These are phyloP conservation scores for Ogataea chonburiensis DNA, from an alignment of 805 yeast species.

Conservation along the genomic window DNA sequence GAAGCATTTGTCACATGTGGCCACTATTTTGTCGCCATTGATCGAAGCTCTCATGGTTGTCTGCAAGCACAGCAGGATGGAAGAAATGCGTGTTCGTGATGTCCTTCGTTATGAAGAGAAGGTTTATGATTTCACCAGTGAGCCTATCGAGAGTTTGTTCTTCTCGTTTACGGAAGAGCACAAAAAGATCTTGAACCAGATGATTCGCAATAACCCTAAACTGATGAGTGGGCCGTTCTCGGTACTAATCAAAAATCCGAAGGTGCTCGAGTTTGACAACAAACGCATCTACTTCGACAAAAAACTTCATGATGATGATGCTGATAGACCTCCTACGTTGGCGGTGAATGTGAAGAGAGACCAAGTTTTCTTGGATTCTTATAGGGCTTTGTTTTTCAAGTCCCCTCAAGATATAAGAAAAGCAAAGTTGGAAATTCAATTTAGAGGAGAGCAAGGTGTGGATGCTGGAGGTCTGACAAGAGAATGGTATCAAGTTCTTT, in stretches of 20 bases:
- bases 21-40: slow-evolving; percentile 78
- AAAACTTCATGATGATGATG: slow-evolving; percentile 54
- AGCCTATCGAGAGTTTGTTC: slow-evolving; percentile 75
- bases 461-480: slow-evolving; percentile 98
- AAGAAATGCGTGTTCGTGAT: slow-evolving; percentile 55
- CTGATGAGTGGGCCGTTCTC: slow-evolving; percentile 96
- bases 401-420: slow-evolving; percentile 68
- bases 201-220: slow-evolving; percentile 89
- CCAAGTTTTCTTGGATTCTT: slow-evolving; percentile 89
- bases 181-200: slow-evolving; percentile 80
- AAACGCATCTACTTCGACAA: slow-evolving; percentile 83
- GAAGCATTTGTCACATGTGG: slow-evolving; percentile 56
- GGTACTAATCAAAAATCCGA: slow-evolving; percentile 81
- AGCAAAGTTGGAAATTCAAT: slow-evolving; percentile 73
- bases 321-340: slow-evolving; percentile 43
- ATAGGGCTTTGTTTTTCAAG: slow-evolving; percentile 77
- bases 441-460: slow-evolving; percentile 91
- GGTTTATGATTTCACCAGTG: slow-evolving; percentile 64
- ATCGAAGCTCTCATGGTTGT: slow-evolving; percentile 94
- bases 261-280: slow-evolving; percentile 90
- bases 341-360: slow-evolving; percentile 76
- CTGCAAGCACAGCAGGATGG: slow-evolving; percentile 79
- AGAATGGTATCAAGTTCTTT: slow-evolving; percentile 94
- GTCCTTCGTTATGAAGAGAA: slow-evolving; percentile 59
- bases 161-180: slow-evolving; percentile 88